phyloP scores from a whole-genome alignment of 169 alveolate genomes.

The Cryptosporidium baileyi region DNA sequence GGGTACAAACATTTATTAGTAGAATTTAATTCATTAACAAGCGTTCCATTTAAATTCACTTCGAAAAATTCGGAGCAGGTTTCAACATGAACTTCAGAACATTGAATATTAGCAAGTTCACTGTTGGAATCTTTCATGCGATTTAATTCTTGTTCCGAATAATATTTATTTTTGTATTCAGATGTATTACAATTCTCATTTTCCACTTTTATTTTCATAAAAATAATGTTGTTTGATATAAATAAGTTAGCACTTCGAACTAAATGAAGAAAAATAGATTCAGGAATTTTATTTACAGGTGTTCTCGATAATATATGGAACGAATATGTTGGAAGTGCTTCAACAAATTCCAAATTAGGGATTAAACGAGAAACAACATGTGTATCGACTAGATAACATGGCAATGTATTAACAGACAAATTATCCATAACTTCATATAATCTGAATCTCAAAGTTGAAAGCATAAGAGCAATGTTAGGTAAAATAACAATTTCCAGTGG shows the following conservation, averaged over 20 bases:
- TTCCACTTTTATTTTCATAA: slow-evolving; percentile 13
- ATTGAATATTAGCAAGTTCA: too few relatives aligned
- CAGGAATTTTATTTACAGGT: slow-evolving; percentile 53
- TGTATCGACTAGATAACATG: slow-evolving; percentile 45
- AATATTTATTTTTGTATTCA: not conserved
- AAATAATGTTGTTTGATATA: not conserved
- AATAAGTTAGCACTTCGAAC: slow-evolving; percentile 6
- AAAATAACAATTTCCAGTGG: slow-evolving; percentile 62
- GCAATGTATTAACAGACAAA: slow-evolving; percentile 5
- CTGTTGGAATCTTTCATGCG: too few relatives aligned
- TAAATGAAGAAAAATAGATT: not conserved
- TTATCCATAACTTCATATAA: slow-evolving; percentile 40
- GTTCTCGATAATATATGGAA: slow-evolving; percentile 52
- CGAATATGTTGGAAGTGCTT: slow-evolving; percentile 1
- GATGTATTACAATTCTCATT: not conserved
- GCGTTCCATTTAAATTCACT: not conserved
- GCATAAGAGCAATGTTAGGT: slow-evolving; percentile 52
- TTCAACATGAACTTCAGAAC: too few relatives aligned
- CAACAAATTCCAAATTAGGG: slow-evolving; percentile 11
- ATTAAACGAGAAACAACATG: slow-evolving; percentile 62
- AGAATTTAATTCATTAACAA: not conserved
- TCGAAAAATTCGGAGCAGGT: not conserved
- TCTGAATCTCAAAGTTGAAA: slow-evolving; percentile 53
- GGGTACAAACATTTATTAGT: slow-evolving; percentile 14
- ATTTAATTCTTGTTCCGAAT: not conserved